Conservation (phyloP, 139 green algal genomes). For the Tetradesmus obliquus region DNA sequence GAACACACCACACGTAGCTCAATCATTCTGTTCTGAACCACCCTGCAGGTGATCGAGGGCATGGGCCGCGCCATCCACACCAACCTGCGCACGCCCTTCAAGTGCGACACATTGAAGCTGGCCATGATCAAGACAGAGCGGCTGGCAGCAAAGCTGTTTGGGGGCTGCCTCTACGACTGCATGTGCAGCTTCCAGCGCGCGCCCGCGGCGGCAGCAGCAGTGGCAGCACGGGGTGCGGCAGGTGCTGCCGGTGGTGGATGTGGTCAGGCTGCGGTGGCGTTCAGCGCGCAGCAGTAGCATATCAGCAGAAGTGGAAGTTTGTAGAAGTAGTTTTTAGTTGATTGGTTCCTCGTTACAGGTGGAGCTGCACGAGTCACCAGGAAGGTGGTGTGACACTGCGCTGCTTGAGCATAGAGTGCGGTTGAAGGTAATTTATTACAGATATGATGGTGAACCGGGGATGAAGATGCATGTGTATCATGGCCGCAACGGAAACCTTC, state of each 20-base stretch:
- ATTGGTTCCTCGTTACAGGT: too few species aligned
- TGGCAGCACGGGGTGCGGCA: not conserved
- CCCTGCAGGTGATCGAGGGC: slow-evolving; percentile 87
- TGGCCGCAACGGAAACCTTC: too few species aligned
- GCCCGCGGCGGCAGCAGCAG: not conserved
- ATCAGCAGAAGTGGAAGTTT: too few species aligned
- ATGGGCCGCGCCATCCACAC: slow-evolving; percentile 95
- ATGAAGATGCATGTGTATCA: too few species aligned
- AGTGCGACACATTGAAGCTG: slow-evolving; percentile 94
- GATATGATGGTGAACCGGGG: too few species aligned
- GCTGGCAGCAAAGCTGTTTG: slow-evolving; percentile 87
- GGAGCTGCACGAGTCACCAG: too few species aligned
- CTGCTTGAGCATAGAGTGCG: too few species aligned
- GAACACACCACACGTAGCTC: not conserved
- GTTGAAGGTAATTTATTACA: too few species aligned
- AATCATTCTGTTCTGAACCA: not conserved
- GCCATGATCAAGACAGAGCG: slow-evolving; percentile 98
- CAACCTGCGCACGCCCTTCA: slow-evolving; percentile 80
- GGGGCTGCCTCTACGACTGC: slow-evolving; percentile 93
- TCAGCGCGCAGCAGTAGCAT: not conserved
- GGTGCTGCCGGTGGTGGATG: not conserved
- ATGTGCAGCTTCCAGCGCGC: slow-evolving; percentile 76
- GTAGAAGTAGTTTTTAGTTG: too few species aligned
- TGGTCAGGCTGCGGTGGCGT: not conserved
- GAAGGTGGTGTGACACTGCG: too few species aligned